phyloP scores from a whole-genome alignment of 78 protist species.

The Protostelium mycophagum region DNA sequence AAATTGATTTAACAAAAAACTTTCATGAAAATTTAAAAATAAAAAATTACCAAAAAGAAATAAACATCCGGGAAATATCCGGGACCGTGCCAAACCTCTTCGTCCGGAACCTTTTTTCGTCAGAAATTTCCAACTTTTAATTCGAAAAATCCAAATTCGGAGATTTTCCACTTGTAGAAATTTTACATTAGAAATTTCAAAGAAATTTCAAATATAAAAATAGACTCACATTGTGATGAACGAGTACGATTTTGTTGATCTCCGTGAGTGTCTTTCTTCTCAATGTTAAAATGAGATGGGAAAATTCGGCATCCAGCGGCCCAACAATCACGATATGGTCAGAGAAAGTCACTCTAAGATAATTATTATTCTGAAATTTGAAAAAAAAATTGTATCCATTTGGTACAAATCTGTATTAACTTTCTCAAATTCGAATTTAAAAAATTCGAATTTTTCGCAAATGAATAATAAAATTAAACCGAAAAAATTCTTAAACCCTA shows the following conservation, averaged over 20 bases:
- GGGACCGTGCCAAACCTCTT: neutral
- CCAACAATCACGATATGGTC: neutral
- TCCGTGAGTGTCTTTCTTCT: neutral
- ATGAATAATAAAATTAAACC: too few relatives aligned
- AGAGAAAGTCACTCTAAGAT: neutral
- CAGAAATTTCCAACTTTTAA: neutral
- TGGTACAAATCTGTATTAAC: too few relatives aligned
- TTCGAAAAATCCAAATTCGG: too few relatives aligned
- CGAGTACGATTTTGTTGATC: neutral
- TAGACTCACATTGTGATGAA: neutral
- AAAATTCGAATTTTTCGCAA: neutral
- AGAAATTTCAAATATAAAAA: too few relatives aligned
- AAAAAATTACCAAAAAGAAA: neutral
- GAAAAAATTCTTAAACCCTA: too few relatives aligned
- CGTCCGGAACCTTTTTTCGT: neutral
- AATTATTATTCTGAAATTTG: too few relatives aligned
- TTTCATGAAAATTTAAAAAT: too few relatives aligned
- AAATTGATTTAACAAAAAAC: too few relatives aligned
- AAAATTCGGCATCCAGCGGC: neutral
- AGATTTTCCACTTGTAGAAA: too few relatives aligned
- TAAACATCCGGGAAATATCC: neutral
- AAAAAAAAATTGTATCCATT: too few relatives aligned
- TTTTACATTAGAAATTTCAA: too few relatives aligned
- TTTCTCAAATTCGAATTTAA: too few relatives aligned
- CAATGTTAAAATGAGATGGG: neutral